Base-by-base conservation (phyloP, 495 filamentous ascomycete species). In the Trichoderma erinaceum region DNA sequence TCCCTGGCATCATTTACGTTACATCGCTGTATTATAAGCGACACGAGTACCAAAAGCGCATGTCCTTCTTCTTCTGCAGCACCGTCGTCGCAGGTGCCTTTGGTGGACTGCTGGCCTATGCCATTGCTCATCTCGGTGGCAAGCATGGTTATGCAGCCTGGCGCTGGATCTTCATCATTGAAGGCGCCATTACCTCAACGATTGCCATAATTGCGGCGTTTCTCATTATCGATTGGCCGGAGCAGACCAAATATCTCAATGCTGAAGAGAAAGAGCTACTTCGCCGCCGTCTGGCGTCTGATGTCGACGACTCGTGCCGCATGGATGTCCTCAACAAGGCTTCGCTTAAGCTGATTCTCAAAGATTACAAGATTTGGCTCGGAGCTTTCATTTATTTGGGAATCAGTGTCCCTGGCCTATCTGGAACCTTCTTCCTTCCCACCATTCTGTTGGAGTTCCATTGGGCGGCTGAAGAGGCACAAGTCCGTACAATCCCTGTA, bases 31-130 rank as follows among this genome's bases (percentile, higher is more conserved):
- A 83, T 67, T 82, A 84, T 67, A 75, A 74, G 43, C 70, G 81
- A 23, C 76, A 81, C 63, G 71, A 82, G 68, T 46, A 82, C 66
- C 69, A 82, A 16, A 78, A 74, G 41, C 72, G 80, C 13, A 78
- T 82, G 32, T 78, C 76, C 0, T 69, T 88, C 64, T 90, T 90
- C 75, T 89, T 89, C 76, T 88, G 85, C 64, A 86, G 85, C 21
- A 87, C 88, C 6, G 79, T 88, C 18, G 74, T 89, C 13, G 82
- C 78, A 69, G 87, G 87, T 18, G 88, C 87, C 3, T 90, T 90
- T 74, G 86, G 86, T 11, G 87, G 87, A 13, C 75, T 90, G 25
- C 80, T 91, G 25, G 66, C 66, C 25, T 58, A 21, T 15, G 66
- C 66, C 3, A 27, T 67, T 5, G 27, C 41, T 15, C 12, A 67